Conservation (phyloP, 2,329 filamentous ascomycete genomes). For the Hortaea sp. region DNA sequence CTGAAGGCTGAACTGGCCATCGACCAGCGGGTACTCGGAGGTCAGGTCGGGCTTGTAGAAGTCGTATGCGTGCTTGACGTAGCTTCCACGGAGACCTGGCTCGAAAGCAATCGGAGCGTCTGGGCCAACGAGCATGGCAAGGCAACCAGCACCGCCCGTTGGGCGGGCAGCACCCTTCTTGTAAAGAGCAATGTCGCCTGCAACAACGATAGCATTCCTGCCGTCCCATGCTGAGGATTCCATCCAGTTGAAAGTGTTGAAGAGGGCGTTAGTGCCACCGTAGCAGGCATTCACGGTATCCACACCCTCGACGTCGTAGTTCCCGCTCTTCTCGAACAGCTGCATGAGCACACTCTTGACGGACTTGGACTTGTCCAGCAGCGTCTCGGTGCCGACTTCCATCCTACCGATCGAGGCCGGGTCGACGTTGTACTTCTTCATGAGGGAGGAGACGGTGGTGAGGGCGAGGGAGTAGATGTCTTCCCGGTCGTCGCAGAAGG, state of each 20-base stretch:
- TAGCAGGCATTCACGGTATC: conserved; percentile 47
- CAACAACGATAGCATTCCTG: conserved; percentile 42
- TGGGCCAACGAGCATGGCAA: conserved; percentile 44
- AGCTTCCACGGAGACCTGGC: conserved; percentile 40
- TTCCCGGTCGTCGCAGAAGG: conserved; percentile 46
- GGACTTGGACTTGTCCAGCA: conserved; percentile 47
- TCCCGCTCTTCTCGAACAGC: conserved; percentile 41
- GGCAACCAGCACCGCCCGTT: conserved; percentile 43
- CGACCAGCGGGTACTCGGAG: conserved; percentile 44
- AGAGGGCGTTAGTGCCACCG: conserved; percentile 44
- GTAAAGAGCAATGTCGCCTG: conserved; percentile 45
- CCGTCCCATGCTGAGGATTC: conserved; percentile 46
- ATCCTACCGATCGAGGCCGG: conserved; percentile 41
- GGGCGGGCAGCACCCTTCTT: conserved; percentile 45
- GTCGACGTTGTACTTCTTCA: conserved; percentile 44
- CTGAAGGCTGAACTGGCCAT: conserved; percentile 43
- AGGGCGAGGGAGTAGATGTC: conserved; percentile 46
- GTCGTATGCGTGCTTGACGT: conserved; percentile 43
- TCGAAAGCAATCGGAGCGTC: conserved; percentile 42
- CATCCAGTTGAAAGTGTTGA: conserved; percentile 45
- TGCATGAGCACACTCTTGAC: conserved; percentile 47
- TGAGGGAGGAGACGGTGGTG: conserved; percentile 41
- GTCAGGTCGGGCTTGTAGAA: conserved; percentile 47
- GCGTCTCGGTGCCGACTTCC: conserved; percentile 45
- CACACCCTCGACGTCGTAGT: conserved; percentile 44